Evolutionary conservation across 768 basidiomycete species (phyloP).

Genomic region (Tricholoma bakamatsutake): DNA sequence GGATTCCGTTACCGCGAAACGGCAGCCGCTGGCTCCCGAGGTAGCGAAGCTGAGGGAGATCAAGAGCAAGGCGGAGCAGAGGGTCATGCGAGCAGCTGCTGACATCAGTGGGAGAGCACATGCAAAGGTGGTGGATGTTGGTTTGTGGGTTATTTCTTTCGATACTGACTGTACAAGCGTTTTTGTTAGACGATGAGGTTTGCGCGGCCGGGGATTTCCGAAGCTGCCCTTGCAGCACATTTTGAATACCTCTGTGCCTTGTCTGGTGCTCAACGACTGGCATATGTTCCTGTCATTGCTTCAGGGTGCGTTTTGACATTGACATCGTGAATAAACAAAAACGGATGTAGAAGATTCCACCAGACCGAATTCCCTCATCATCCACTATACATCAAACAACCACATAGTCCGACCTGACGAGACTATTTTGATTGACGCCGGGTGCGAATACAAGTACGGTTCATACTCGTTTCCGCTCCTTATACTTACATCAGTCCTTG

Average conservation of each 20-base stretch:
- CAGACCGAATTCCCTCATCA: slow-evolving; percentile 77
- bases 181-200: slow-evolving; percentile 75
- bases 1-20: slow-evolving; percentile 43
- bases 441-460: slow-evolving; percentile 83
- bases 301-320: slow-evolving; percentile 58
- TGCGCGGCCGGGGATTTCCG: slow-evolving; percentile 36
- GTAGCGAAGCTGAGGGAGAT: slow-evolving; percentile 67
- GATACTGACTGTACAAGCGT: neutral
- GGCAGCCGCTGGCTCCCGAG: slow-evolving; percentile 54
- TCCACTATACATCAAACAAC: slow-evolving; percentile 94
- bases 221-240: slow-evolving; percentile 53
- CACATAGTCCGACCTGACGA: slow-evolving; percentile 67
- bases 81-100: slow-evolving; percentile 78
- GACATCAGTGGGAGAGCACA: slow-evolving; percentile 85
- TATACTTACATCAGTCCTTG: slow-evolving; percentile 1
- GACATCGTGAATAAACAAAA: neutral
- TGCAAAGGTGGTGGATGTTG: slow-evolving; percentile 53
- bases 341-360: neutral
- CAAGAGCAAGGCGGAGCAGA: slow-evolving; percentile 76
- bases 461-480: slow-evolving; percentile 1
- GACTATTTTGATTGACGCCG: slow-evolving; percentile 83
- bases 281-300: slow-evolving; percentile 98
- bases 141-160: neutral
- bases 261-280: slow-evolving; percentile 75
- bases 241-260: slow-evolving; percentile 87